Percentiles rank a stretch among this genome's conserved stretches.
phyloP scores from a whole-genome alignment of 1,284 basidiomycete genomes.

The Paramarasmius palmivorus region DNA sequence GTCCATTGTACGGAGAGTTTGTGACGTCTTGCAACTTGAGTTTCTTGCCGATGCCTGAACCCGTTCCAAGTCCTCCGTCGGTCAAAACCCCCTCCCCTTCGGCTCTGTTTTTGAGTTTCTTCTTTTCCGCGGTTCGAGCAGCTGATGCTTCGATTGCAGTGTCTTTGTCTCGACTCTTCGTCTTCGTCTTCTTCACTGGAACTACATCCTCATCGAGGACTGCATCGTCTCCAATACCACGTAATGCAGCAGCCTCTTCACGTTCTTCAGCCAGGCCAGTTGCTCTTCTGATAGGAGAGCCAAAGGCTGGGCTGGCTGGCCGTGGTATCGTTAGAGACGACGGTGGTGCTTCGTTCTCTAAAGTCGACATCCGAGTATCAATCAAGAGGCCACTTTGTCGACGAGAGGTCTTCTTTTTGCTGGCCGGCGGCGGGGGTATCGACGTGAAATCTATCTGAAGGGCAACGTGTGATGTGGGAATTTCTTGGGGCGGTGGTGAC shows the following conservation, averaged over 20 bases:
- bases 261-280: slow-evolving; percentile 58
- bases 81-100: slow-evolving; percentile 32
- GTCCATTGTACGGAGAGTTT: slow-evolving; percentile 47
- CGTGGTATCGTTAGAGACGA: slow-evolving; percentile 23
- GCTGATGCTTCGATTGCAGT: slow-evolving; percentile 1
- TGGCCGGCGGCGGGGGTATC: slow-evolving; percentile 25
- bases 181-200: slow-evolving; percentile 11
- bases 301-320: slow-evolving; percentile 64
- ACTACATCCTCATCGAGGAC: slow-evolving; percentile 2
- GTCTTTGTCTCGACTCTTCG: slow-evolving; percentile 4
- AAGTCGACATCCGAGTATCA: slow-evolving; percentile 23
- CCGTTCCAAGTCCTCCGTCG: slow-evolving; percentile 22
- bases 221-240: slow-evolving; percentile 18
- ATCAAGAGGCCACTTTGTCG: slow-evolving; percentile 69
- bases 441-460: slow-evolving; percentile 31
- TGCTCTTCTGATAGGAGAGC: slow-evolving; percentile 57
- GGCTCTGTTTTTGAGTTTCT: slow-evolving; percentile 37
- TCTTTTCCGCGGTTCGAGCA: slow-evolving; percentile 18
- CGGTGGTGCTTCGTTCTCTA: slow-evolving; percentile 38
- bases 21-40: slow-evolving; percentile 65
- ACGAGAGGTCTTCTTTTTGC: slow-evolving; percentile 57
- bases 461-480: slow-evolving; percentile 16
- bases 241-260: slow-evolving; percentile 45
- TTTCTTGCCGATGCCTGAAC: slow-evolving; percentile 29
- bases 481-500: slow-evolving; percentile 36